phyloP scores from a whole-genome alignment of 192 early-diverging fungal genomes.

The Gamsiella multidivaricata region DNA sequence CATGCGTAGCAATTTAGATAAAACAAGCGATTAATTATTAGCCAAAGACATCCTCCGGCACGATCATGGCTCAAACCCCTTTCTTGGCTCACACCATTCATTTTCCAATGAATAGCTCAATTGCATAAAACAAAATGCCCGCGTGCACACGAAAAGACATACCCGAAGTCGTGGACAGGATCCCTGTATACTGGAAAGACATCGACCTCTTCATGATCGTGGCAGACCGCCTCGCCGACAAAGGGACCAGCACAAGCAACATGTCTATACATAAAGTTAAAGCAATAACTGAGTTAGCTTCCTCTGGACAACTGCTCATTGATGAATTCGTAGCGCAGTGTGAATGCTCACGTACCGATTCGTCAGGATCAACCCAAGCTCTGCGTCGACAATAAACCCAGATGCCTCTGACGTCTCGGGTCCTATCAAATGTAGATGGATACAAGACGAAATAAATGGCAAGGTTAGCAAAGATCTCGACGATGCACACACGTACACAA shows the following conservation, averaged over 20 bases:
- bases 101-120: neutral
- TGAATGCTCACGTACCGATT: slow-evolving; percentile 61
- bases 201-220: slow-evolving; percentile 82
- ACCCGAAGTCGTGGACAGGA: slow-evolving; percentile 85
- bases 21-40: neutral
- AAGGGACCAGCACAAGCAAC: slow-evolving; percentile 87
- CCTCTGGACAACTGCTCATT: no score
- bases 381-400: slow-evolving; percentile 85
- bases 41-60: no score
- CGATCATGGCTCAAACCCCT: slow-evolving; percentile 2
- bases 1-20: neutral
- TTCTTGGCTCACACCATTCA: neutral
- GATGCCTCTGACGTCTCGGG: slow-evolving; percentile 80
- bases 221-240: slow-evolving; percentile 82
- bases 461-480: no score
- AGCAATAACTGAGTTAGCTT: neutral
- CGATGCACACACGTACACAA: no score
- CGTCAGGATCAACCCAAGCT: slow-evolving; percentile 74
- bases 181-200: slow-evolving; percentile 79
- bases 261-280: slow-evolving; percentile 38
- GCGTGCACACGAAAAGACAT: neutral
- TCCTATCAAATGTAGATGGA: slow-evolving; percentile 44
- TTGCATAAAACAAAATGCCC: neutral
- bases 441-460: no score
- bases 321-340: neutral